phyloP scores from a whole-genome alignment of 2,329 filamentous ascomycete genomes.

The Exophiala xenobiotica region DNA sequence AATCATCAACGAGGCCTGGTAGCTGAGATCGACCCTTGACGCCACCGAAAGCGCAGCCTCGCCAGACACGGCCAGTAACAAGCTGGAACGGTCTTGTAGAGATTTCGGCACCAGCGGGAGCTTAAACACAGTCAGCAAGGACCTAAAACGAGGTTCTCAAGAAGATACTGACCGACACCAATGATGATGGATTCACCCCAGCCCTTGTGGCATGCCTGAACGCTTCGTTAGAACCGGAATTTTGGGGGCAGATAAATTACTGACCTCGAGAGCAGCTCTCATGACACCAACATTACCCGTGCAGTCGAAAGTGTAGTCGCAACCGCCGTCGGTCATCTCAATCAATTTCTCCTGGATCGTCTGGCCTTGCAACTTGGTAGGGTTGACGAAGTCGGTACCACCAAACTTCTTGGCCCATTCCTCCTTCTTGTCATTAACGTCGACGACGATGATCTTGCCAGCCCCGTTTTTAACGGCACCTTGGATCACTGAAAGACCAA shows the following conservation, averaged over 20 bases:
- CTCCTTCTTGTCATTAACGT: constrained; percentile 87
- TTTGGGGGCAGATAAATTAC: background rate
- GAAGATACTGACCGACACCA: constrained; percentile 65
- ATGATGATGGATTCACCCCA: constrained; percentile 99
- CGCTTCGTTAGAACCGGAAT: background rate
- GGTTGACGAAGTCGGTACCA: constrained; percentile 96
- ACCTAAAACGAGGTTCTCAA: background rate
- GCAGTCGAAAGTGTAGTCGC: constrained; percentile 99
- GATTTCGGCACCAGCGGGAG: constrained; percentile 28
- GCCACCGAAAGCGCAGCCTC: constrained; percentile 94
- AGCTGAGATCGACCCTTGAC: constrained; percentile 97
- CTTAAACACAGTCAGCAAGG: background rate
- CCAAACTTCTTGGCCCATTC: constrained; percentile 92
- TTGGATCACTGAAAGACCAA: constrained; percentile 92
- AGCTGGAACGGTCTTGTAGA: constrained; percentile 80
- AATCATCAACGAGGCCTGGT: constrained; percentile 81
- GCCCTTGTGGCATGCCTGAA: constrained; percentile 96
- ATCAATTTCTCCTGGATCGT: constrained; percentile 88
- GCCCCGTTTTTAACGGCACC: constrained; percentile 84
- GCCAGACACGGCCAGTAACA: constrained; percentile 96
- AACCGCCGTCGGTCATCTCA: constrained; percentile 96
- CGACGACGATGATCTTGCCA: constrained; percentile 61
- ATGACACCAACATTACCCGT: constrained; percentile 96
- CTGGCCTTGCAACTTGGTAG: constrained; percentile 72
- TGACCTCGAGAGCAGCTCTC: constrained; percentile 70